Evolutionary conservation across 1,139 yeast species (phyloP), one percentile per base, ranked within the genome.

Genomic region (Candida gigantensis): DNA sequence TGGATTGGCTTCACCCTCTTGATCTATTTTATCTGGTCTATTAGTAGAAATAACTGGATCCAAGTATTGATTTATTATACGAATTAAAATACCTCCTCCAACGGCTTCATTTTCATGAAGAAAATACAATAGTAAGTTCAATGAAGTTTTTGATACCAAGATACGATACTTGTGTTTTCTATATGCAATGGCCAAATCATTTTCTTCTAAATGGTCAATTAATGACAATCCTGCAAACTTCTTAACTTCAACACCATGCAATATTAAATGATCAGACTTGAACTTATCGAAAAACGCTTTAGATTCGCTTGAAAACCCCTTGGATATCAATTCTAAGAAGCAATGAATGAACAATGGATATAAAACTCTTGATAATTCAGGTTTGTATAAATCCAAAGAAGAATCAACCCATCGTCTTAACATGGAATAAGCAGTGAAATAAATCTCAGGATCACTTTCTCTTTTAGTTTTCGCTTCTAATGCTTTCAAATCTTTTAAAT

Each of bases 311-410:
- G 78, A 63, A 43, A 72, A 72, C 43, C 79, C 76, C 50, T 84
- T 83, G 32, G 78, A 65, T 12, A 90, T 79, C 43, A 92, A 71
- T 51, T 88, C 94, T 46, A 92, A 68, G 55, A 81, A 92, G 51
- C 90, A 79, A 60, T 92, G 96, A 33, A 92, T 84, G 62, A 90
- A 92, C 20, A 92, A 74, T 2, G 99, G 99, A 57, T 84, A 92
- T 49, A 92, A 68, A 27, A 90, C 75, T 46, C 95, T 77, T 38
- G 85, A 75, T 44, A 92, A 71, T 58, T 92, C 97, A 9, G 95
- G 92, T 58, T 84, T 85, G 62, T 94, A 92, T 62, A 92, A 74
- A 57, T 92, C 98, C 52, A 92, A 72, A 0, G 97, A 89, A 19
- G 89, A 77, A 49, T 89, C 96, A 24, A 87, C 87, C 97, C 97